Evolutionary conservation across 176 grass and related monocot species (phyloP).

Genomic region (Aegilops tauschii): DNA sequence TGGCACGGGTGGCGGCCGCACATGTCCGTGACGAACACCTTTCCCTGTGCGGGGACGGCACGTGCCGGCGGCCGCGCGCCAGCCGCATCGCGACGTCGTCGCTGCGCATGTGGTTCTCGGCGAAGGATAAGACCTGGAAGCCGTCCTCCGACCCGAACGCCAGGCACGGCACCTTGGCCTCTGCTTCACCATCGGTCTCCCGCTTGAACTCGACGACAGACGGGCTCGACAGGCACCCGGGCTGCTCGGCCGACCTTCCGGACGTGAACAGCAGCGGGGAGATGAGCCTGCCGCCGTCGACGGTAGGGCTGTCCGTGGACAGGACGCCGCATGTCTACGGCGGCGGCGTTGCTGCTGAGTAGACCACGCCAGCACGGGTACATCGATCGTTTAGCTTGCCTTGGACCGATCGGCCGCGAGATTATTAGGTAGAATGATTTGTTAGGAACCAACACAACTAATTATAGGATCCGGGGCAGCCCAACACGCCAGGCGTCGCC

Average conservation of each 20-base stretch:
- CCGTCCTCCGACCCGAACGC: conserved; percentile 20
- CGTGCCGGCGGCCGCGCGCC: background rate
- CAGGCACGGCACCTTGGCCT: background rate
- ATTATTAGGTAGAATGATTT: too few species aligned
- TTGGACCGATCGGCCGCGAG: too few species aligned
- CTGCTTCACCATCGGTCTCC: background rate
- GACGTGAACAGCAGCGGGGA: background rate
- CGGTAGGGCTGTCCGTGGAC: background rate
- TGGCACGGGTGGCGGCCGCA: conserved; percentile 26
- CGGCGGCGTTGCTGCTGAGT: background rate
- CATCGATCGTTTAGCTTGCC: background rate
- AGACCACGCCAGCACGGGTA: too few species aligned
- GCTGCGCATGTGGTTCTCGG: background rate
- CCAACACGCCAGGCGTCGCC: too few species aligned
- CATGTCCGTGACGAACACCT: conserved; percentile 25
- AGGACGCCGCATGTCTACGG: background rate
- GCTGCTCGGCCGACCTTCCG: background rate
- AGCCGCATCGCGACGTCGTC: background rate
- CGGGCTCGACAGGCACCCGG: background rate
- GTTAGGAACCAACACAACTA: too few species aligned
- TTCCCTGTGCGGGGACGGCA: conserved; percentile 21
- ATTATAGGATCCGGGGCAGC: too few species aligned
- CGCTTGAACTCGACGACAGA: background rate
- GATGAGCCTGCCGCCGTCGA: background rate
- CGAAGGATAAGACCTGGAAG: background rate